phyloP scores from a whole-genome alignment of 2,329 filamentous ascomycete genomes.

The Pseudopyricularia javanii region DNA sequence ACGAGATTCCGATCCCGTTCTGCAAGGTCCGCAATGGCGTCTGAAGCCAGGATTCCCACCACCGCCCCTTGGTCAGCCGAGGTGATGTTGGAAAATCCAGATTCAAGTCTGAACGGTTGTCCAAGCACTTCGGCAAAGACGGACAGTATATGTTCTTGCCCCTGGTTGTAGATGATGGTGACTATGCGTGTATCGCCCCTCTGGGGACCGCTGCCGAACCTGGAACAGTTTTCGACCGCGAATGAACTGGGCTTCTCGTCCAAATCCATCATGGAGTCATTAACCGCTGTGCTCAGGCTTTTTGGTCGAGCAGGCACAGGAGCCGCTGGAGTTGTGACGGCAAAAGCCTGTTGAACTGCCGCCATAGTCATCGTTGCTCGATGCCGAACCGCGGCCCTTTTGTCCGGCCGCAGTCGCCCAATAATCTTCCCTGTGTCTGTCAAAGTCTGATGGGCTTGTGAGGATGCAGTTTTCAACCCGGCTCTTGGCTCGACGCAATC shows the following conservation, averaged over 20 bases:
- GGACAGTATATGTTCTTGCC: slow-evolving; percentile 62
- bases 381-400: neutral
- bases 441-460: too few relatives aligned
- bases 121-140: slow-evolving; percentile 70
- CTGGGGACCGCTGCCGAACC: slow-evolving; percentile 31
- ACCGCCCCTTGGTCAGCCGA: slow-evolving; percentile 49
- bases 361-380: slow-evolving; percentile 6
- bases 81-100: slow-evolving; percentile 40
- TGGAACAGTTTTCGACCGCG: slow-evolving; percentile 21
- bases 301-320: slow-evolving; percentile 11
- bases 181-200: slow-evolving; percentile 46
- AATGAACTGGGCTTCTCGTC: slow-evolving; percentile 15
- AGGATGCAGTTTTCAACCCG: too few relatives aligned
- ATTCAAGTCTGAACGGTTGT: slow-evolving; percentile 52
- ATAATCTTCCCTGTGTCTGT: neutral
- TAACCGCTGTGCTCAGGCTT: slow-evolving; percentile 10
- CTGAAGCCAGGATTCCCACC: slow-evolving; percentile 48
- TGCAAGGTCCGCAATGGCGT: slow-evolving; percentile 44
- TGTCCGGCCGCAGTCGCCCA: neutral
- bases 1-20: slow-evolving; percentile 45
- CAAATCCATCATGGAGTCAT: slow-evolving; percentile 21
- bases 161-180: slow-evolving; percentile 56
- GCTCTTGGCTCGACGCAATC: too few relatives aligned
- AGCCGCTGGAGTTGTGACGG: slow-evolving; percentile 9
- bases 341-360: slow-evolving; percentile 12